Conservation (phyloP, 2,329 filamentous ascomycete genomes). For the Neophaeococcomyces aloes region DNA sequence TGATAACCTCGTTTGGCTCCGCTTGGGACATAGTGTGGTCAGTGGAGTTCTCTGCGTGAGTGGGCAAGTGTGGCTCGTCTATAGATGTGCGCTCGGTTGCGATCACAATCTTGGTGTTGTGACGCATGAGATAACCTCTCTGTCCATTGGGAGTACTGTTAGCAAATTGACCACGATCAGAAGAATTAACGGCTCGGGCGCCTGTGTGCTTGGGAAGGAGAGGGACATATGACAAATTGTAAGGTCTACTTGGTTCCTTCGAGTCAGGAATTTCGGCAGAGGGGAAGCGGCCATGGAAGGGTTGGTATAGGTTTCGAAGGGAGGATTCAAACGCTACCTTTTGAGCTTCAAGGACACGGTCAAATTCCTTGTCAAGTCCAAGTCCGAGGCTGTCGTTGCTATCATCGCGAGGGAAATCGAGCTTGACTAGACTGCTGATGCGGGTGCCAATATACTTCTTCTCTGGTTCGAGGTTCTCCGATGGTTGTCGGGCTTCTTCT, state of each 20-base stretch:
- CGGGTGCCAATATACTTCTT: conserved; percentile 27
- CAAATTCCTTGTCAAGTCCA: conserved; percentile 84
- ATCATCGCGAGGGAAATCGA: conserved; percentile 67
- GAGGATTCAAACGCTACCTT: conserved; percentile 63
- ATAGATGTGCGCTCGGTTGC: conserved; percentile 66
- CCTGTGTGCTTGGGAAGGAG: conserved; percentile 15
- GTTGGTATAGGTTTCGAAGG: conserved; percentile 29
- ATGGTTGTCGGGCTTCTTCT: background rate
- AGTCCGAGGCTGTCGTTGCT: conserved; percentile 61
- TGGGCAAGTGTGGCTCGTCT: conserved; percentile 33
- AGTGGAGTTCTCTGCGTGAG: conserved; percentile 32
- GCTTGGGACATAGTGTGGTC: conserved; percentile 23
- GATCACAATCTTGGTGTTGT: conserved; percentile 93
- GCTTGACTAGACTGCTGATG: conserved; percentile 65
- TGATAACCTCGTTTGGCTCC: conserved; percentile 23
- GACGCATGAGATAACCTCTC: conserved; percentile 97
- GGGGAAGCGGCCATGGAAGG: conserved; percentile 21
- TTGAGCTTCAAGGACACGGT: conserved; percentile 88
- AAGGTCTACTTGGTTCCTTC: conserved; percentile 13
- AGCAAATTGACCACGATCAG: conserved; percentile 40
- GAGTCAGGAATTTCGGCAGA: conserved; percentile 15
- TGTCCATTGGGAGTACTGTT: conserved; percentile 56
- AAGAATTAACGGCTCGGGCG: conserved; percentile 10
- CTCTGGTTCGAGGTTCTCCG: conserved; percentile 26
- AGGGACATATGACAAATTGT: conserved; percentile 13